Percentiles rank a stretch among this genome's conserved stretches.
These are phyloP conservation scores for Pseudogymnoascus verrucosus DNA, from an alignment of 2,329 filamentous ascomycete species.

Conservation along the genomic window DNA sequence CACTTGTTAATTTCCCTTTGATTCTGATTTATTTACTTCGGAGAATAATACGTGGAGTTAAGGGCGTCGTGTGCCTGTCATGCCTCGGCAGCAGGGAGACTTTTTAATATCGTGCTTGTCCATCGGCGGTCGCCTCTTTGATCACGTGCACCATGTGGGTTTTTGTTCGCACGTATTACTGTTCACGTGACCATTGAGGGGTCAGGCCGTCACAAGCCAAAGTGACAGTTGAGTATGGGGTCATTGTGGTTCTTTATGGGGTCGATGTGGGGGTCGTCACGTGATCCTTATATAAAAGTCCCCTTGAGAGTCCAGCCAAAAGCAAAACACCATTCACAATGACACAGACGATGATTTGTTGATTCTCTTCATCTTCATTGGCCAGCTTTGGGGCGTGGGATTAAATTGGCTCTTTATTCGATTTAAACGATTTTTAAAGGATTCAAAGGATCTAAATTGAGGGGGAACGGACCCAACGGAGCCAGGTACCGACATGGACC, in stretches of 20 bases:
- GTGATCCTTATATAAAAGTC: neutral
- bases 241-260: neutral
- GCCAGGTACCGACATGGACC: neutral
- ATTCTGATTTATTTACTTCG: neutral
- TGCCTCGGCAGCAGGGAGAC: neutral
- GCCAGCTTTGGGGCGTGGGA: neutral
- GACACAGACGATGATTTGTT: neutral
- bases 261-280: neutral
- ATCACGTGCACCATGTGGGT: neutral
- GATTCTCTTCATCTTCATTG: neutral
- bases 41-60: neutral
- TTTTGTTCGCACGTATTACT: neutral
- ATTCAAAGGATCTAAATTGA: neutral
- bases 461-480: neutral
- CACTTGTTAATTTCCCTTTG: neutral
- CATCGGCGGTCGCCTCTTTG: neutral
- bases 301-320: neutral
- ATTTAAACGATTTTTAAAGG: neutral
- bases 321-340: neutral
- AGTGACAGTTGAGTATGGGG: neutral
- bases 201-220: neutral
- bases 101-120: neutral
- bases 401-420: neutral
- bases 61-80: neutral
- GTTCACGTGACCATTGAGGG: neutral